Base-by-base conservation (phyloP, 2,329 filamentous ascomycete genomes). In the Epichloe festucae region DNA sequence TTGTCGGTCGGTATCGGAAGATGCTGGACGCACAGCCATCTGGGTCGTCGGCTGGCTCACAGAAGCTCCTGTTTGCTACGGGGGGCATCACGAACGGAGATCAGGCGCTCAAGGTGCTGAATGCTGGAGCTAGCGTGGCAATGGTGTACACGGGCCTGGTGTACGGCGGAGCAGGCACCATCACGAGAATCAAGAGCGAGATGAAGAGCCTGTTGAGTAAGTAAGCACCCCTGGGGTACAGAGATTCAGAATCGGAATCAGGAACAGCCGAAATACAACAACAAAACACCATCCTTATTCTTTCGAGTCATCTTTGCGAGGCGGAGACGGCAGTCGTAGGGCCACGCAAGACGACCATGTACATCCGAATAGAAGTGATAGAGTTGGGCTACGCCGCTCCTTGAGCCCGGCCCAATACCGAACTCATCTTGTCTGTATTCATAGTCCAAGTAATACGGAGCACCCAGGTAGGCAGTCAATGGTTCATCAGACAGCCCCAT, bases 1-100 rank as follows among this genome's bases (percentile, higher is more conserved):
- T 98, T 8, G 90, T 97, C 0, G 81, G 77, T 54, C 80, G 82
- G 57, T 98, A 97, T 68, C 79, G 89, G 52, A 74, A 75, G 59
- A 72, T 83, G 62, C 72, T 91, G 35, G 83, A 87, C 56, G 67
- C 73, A 35, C 66, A 70, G 50, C 60, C 65, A 3, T 60, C 60
- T 39, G 57, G 62, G 23, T 61, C 64, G 12, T 45, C 43, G n/a
- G 15, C 31, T 17, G 60, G 63, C n/a, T 12, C 55, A 54, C 76
- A 76, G 46, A 95, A 95, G 70, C 83, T 89, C 49, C 85, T 98
- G 54, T 97, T 97, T 64, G 91, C 91, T 0, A 93, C 89, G 0
- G 93, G 1, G 1, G 93, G 93, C 17, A 91, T 98, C 62, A 93
- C 86, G 1, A 91, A 85, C 57, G 93, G 93, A 4, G 77, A 85